Percentiles rank a stretch among this genome's conserved stretches.
Evolutionary conservation across 2,329 filamentous ascomycete species (phyloP).

Genomic region (Trichoderma breve): DNA sequence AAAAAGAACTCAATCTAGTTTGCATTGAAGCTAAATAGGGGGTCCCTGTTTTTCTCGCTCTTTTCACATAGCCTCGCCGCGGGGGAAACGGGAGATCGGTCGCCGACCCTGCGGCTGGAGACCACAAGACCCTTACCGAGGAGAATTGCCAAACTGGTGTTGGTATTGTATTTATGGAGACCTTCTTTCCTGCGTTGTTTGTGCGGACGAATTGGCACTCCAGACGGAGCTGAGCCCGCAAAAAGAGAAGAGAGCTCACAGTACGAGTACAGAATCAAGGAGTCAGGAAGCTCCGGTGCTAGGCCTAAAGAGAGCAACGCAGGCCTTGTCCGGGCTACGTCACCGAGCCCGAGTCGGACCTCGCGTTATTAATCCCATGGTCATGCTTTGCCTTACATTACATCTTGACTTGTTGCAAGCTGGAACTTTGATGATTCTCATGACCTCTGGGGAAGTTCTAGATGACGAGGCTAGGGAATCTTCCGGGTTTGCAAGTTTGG

Average conservation of each 20-base stretch:
- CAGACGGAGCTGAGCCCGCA: neutral
- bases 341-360: neutral
- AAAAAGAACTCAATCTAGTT: neutral
- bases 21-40: neutral
- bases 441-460: neutral
- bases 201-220: neutral
- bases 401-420: no score
- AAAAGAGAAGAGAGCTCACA: neutral
- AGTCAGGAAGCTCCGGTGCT: constrained; percentile 1
- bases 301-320: neutral
- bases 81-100: constrained; percentile 16
- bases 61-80: constrained; percentile 1
- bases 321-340: neutral
- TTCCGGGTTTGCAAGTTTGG: constrained; percentile 1
- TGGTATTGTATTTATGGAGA: neutral
- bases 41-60: neutral
- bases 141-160: neutral
- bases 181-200: neutral
- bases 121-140: neutral
- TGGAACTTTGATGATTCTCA: neutral
- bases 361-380: neutral
- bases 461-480: constrained; percentile 16
- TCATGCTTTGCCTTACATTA: neutral
- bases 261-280: neutral
- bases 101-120: constrained; percentile 8